A percentile compares a stretch with the other conserved stretches of the same genome.
Conservation (phyloP, 2,329 filamentous ascomycete species). For the Rutstroemia sydowiana region DNA sequence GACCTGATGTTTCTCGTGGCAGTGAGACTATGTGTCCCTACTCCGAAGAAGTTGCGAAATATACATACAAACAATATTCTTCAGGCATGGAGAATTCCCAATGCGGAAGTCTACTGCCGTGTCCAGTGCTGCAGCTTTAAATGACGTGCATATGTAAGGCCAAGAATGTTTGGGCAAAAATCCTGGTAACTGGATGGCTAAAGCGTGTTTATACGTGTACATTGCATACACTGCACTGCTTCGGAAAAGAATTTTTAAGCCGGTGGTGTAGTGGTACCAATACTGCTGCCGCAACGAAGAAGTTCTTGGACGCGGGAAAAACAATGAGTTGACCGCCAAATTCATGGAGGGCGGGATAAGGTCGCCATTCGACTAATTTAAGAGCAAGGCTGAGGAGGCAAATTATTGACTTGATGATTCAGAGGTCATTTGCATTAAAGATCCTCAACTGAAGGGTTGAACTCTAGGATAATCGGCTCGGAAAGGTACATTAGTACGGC, state of each 20-base stretch:
- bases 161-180: neutral
- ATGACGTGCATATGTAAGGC: neutral
- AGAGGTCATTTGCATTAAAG: neutral
- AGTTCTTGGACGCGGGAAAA: neutral
- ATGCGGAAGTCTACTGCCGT: neutral
- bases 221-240: neutral
- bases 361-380: neutral
- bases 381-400: neutral
- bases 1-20: neutral
- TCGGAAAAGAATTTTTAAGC: slow-evolving; percentile 1
- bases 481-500: slow-evolving; percentile 5
- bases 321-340: neutral
- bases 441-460: neutral
- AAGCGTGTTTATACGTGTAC: slow-evolving; percentile 5
- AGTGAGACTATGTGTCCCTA: neutral
- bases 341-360: neutral
- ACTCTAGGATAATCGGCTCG: slow-evolving; percentile 3
- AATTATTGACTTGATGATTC: neutral
- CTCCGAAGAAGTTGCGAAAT: neutral
- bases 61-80: neutral
- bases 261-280: neutral
- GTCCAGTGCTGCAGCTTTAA: neutral
- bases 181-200: slow-evolving; percentile 2
- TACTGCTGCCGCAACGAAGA: neutral
- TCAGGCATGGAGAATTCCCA: neutral